Conservation (phyloP, 73 alveolate species). For the Paramecium primaurelia region DNA sequence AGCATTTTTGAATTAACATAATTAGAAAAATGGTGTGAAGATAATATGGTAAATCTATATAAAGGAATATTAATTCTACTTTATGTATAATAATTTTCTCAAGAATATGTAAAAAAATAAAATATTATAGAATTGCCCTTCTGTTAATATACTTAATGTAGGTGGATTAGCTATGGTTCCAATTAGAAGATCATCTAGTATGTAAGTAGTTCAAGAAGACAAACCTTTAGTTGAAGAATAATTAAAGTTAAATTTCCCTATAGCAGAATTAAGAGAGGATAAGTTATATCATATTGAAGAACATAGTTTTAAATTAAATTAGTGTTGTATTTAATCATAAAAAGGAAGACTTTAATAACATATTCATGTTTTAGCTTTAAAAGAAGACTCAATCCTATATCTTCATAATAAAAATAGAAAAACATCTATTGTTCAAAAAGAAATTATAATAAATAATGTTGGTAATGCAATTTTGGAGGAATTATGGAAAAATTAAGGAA, state of each 20-base stretch:
- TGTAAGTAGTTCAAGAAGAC: not conserved
- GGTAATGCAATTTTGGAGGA: slow-evolving; percentile 28
- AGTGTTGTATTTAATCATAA: not conserved
- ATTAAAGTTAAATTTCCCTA: not conserved
- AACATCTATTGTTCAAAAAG: not conserved
- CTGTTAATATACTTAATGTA: not conserved
- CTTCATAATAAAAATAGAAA: slow-evolving; percentile 29
- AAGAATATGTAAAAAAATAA: not conserved
- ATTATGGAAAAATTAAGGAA: not conserved
- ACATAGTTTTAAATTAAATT: not conserved
- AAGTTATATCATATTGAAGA: not conserved
- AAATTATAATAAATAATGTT: not conserved
- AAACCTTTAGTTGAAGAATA: not conserved
- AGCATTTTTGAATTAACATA: not conserved
- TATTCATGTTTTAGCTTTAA: not conserved
- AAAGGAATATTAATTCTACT: not conserved
- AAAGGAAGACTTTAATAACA: not conserved
- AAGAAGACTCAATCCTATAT: not conserved
- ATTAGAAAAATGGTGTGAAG: slow-evolving; percentile 11
- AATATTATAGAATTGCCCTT: not conserved
- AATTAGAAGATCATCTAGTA: not conserved
- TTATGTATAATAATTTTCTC: not conserved
- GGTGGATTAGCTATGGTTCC: not conserved
- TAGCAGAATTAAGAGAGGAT: not conserved
- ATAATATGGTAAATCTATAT: not conserved